Percentiles rank a stretch among this genome's conserved stretches.
Conservation (phyloP, 164 flowering plant genomes). For the Tinospora cordifolia region DNA sequence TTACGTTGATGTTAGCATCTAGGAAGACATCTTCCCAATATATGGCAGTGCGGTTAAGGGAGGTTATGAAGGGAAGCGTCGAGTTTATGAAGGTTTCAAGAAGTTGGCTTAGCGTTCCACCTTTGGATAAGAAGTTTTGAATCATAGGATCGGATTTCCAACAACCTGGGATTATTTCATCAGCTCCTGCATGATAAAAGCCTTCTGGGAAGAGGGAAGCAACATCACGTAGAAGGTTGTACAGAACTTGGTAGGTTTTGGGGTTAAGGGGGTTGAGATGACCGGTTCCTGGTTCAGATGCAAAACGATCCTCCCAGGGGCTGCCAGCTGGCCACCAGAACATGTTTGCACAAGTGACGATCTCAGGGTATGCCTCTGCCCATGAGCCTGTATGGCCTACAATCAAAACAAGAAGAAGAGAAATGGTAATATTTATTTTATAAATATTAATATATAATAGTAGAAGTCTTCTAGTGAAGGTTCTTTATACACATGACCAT, state of each 20-base stretch:
- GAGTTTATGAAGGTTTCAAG: slow-evolving; percentile 59
- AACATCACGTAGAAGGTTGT: slow-evolving; percentile 49
- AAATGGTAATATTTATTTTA: neutral
- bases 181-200: slow-evolving; percentile 77
- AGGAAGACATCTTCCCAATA: slow-evolving; percentile 89
- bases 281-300: slow-evolving; percentile 91
- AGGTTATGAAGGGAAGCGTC: slow-evolving; percentile 56
- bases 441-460: neutral
- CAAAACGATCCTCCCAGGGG: slow-evolving; percentile 53
- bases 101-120: slow-evolving; percentile 61
- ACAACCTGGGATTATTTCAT: slow-evolving; percentile 72
- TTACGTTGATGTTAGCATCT: slow-evolving; percentile 38
- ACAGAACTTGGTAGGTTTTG: slow-evolving; percentile 63
- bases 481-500: no score
- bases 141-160: slow-evolving; percentile 70
- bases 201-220: slow-evolving; percentile 60
- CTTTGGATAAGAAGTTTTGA: slow-evolving; percentile 37
- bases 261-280: slow-evolving; percentile 81
- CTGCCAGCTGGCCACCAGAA: slow-evolving; percentile 77
- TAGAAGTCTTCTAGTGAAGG: no score
- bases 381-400: slow-evolving; percentile 94
- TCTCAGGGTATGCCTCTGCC: slow-evolving; percentile 88
- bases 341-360: slow-evolving; percentile 75
- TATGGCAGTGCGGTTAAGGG: slow-evolving; percentile 54
- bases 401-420: neutral